Evolutionary conservation across 768 basidiomycete species (phyloP).

Genomic region (Thelephora ganbajun): DNA sequence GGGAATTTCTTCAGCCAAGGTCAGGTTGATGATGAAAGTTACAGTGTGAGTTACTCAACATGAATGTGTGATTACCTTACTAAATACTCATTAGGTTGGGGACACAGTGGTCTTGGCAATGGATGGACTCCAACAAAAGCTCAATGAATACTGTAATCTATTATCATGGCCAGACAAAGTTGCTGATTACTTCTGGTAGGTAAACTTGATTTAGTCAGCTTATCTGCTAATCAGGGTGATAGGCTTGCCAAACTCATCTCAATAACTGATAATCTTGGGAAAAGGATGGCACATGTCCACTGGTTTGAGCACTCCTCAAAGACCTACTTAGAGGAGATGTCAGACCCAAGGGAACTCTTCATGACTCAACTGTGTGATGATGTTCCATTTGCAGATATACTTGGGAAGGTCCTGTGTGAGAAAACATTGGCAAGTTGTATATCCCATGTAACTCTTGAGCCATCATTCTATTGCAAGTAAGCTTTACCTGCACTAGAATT

Average conservation of each 20-base stretch:
- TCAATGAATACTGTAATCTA: slow-evolving; percentile 21
- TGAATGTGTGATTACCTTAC: not conserved
- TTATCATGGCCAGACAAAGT: slow-evolving; percentile 27
- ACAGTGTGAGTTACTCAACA: slow-evolving; percentile 18
- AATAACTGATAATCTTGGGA: slow-evolving; percentile 24
- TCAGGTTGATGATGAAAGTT: slow-evolving; percentile 10
- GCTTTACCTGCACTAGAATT: slow-evolving; percentile 1
- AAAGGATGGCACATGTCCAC: slow-evolving; percentile 41
- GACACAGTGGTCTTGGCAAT: slow-evolving; percentile 45
- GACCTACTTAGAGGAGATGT: slow-evolving; percentile 46
- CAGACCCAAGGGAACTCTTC: slow-evolving; percentile 52
- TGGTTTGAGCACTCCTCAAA: slow-evolving; percentile 64
- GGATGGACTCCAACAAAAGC: slow-evolving; percentile 16
- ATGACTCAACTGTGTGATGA: slow-evolving; percentile 38
- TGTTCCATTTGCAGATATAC: slow-evolving; percentile 24
- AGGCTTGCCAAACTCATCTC: slow-evolving; percentile 62
- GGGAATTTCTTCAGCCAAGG: not conserved
- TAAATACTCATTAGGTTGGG: slow-evolving; percentile 32
- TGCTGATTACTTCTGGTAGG: slow-evolving; percentile 53
- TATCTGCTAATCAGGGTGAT: not conserved
- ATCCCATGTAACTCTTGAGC: slow-evolving; percentile 8
- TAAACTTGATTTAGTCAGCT: not conserved
- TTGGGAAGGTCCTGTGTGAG: slow-evolving; percentile 27
- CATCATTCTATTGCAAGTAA: slow-evolving; percentile 46
- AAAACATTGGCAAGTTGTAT: not conserved